Percentiles rank a stretch among this genome's conserved stretches.
phyloP scores from a whole-genome alignment of 1,139 yeast species.

The Taiozyma sp. region DNA sequence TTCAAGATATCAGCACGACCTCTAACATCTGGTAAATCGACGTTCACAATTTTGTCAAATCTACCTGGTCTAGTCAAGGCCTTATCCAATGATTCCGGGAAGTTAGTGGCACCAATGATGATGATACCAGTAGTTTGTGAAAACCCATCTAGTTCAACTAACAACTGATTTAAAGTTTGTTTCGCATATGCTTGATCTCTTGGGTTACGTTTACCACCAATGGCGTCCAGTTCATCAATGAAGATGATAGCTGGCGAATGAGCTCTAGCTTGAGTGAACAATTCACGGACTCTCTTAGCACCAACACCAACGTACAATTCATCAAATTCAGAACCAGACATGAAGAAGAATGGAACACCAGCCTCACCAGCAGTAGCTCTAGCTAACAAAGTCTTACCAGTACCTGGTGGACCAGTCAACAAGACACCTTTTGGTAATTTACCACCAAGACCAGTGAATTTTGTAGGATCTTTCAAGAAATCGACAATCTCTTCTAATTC shows the following conservation, averaged over 20 bases:
- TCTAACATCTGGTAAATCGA: conserved; percentile 95
- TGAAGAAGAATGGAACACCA: conserved; percentile 96
- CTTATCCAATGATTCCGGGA: conserved; percentile 94
- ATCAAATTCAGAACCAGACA: conserved; percentile 98
- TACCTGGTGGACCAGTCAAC: conserved; percentile 98
- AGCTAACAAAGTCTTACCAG: conserved; percentile 96
- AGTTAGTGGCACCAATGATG: conserved; percentile 96
- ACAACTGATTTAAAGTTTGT: conserved; percentile 91
- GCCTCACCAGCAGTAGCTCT: conserved; percentile 99
- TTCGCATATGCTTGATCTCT: conserved; percentile 97
- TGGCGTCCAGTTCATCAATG: conserved; percentile 96
- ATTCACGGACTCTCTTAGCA: conserved; percentile 93
- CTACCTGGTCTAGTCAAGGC: conserved; percentile 98
- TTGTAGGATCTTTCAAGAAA: conserved; percentile 91
- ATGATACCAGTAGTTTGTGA: conserved; percentile 91
- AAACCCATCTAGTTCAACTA: conserved; percentile 96
- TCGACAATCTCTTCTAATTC: conserved; percentile 97
- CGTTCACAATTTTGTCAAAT: conserved; percentile 93
- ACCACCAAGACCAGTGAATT: conserved; percentile 95
- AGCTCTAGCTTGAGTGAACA: conserved; percentile 88
- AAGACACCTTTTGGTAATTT: conserved; percentile 95
- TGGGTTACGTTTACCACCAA: conserved; percentile 97
- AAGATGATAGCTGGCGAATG: conserved; percentile 96
- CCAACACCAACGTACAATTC: conserved; percentile 99
- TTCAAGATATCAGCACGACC: conserved; percentile 91